phyloP scores from a whole-genome alignment of 768 basidiomycete species.

The Russula brevipes region DNA sequence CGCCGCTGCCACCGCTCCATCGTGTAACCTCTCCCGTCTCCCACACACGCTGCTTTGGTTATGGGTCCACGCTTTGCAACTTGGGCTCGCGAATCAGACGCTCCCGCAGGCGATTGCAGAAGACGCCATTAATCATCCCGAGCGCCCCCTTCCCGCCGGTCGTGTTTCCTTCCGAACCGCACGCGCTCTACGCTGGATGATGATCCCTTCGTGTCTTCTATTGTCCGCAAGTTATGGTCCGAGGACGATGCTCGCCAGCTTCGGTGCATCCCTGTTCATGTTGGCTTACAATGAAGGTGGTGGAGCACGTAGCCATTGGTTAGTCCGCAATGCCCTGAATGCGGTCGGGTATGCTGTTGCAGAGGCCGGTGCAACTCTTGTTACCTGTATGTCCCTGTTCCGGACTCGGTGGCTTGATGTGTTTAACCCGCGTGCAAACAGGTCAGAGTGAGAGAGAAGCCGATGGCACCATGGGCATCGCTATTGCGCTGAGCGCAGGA shows the following conservation, averaged over 20 bases:
- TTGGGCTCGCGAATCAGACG: conserved; percentile 33
- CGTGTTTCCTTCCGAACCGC: conserved; percentile 28
- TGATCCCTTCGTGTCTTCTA: conserved; percentile 27
- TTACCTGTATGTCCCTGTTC: conserved; percentile 31
- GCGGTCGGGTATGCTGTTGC: conserved; percentile 37
- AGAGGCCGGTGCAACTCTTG: conserved; percentile 36
- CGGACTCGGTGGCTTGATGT: too few species aligned
- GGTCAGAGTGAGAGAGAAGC: conserved; percentile 21
- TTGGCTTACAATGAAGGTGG: conserved; percentile 30
- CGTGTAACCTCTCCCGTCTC: conserved; percentile 13
- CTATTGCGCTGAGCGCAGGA: conserved; percentile 35
- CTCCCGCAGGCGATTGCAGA: conserved; percentile 26
- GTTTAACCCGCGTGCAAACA: not conserved
- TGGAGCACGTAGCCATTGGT: conserved; percentile 30
- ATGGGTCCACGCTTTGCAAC: conserved; percentile 33
- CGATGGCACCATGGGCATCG: conserved; percentile 31
- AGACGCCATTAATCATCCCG: conserved; percentile 32
- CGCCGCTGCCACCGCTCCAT: conserved; percentile 22
- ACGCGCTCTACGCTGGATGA: conserved; percentile 29
- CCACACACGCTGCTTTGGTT: conserved; percentile 28
- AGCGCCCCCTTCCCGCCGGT: conserved; percentile 33
- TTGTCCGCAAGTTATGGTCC: conserved; percentile 27
- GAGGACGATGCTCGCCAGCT: conserved; percentile 15
- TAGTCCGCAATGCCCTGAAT: conserved; percentile 35
- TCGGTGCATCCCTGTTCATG: conserved; percentile 24